Evolutionary conservation across 2,329 filamentous ascomycete species (phyloP), one percentile per base, ranked within the genome.

Genomic region (Cordyceps tenuipes): DNA sequence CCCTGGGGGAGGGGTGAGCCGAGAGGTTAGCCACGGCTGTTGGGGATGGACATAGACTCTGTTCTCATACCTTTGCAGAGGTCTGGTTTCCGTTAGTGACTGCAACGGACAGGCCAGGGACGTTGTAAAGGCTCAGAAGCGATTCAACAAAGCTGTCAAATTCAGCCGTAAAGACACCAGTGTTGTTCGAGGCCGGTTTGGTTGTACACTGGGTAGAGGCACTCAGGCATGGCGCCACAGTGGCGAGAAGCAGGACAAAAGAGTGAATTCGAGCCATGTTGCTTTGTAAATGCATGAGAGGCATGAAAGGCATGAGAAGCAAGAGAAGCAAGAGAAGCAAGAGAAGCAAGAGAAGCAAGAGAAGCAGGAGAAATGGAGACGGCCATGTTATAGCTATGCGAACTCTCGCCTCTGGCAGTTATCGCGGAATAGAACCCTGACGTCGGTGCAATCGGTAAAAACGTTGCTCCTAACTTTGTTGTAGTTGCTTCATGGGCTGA

Each of bases 51-150:
- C 1, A 17, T n/a, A 29, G n/a, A 2, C 2, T 12, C 19, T 29
- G 5, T 5, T 6, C 1, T 23, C n/a, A 5, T 62, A 76, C 76
- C 67, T 75, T 67, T 7, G 73, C 63, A 66, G 69, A 76, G 6
- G 72, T 75, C 3, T 74, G 63, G 9, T 78, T 69, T 1, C 75
- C 75, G 61, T 80, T 74, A 8, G 81, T 67, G 19, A 82, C 71
- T 0, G 75, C 77, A 21, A 83, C 71, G 2, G 79, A 72, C 3
- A 82, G 54, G 0, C 79, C 80, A 1, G 80, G 79, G 6, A 81
- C 75, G 55, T 78, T 73, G 72, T n/a, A n/a, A n/a, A 73, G 81
- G 3, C 66, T 54, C 19, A 72, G 57, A 3, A 50, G 12, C 9
- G 59, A 41, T 3, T 61, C 49, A 29, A 63, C 60, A 29, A 61